These are phyloP conservation scores for Boletellus deceptivus DNA, from an alignment of 1,284 basidiomycete genomes.

Conservation along the genomic window DNA sequence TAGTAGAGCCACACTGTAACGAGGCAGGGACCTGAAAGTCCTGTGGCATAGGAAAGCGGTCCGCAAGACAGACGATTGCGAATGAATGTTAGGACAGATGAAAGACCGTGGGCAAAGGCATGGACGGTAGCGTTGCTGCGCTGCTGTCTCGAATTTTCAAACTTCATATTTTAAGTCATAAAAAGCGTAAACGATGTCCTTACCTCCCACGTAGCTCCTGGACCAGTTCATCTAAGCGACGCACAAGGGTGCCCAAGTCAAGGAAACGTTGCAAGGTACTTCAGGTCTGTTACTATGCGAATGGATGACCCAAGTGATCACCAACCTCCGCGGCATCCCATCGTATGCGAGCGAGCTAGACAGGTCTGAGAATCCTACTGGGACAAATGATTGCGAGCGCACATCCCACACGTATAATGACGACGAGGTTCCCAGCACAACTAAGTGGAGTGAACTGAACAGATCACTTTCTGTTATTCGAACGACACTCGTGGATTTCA, in stretches of 20 bases:
- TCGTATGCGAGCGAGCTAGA: conserved; percentile 49
- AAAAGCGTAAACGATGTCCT: conserved; percentile 1
- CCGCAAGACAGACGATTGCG: conserved; percentile 43
- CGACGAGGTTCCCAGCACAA: conserved; percentile 64
- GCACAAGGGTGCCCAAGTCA: conserved; percentile 58
- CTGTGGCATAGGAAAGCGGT: conserved; percentile 32
- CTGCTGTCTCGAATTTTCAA: conserved; percentile 35
- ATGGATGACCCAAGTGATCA: background rate
- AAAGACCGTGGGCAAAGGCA: conserved; percentile 64
- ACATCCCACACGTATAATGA: conserved; percentile 60
- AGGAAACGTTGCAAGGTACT: conserved; percentile 63
- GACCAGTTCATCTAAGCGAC: conserved; percentile 60
- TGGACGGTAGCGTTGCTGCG: conserved; percentile 53
- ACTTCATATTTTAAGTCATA: background rate
- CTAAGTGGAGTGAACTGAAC: conserved; percentile 49
- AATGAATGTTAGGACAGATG: conserved; percentile 51
- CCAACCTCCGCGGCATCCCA: conserved; percentile 53
- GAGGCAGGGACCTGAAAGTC: conserved; percentile 30
- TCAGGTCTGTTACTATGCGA: background rate
- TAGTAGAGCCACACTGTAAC: conserved; percentile 54
- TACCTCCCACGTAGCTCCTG: conserved; percentile 46
- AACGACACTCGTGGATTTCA: conserved; percentile 37
- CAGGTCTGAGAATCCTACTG: conserved; percentile 30
- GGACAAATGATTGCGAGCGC: conserved; percentile 48
- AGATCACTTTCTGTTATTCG: conserved; percentile 49